Base-by-base conservation (phyloP, 2,329 filamentous ascomycete species). In the Fusarium sp. region DNA sequence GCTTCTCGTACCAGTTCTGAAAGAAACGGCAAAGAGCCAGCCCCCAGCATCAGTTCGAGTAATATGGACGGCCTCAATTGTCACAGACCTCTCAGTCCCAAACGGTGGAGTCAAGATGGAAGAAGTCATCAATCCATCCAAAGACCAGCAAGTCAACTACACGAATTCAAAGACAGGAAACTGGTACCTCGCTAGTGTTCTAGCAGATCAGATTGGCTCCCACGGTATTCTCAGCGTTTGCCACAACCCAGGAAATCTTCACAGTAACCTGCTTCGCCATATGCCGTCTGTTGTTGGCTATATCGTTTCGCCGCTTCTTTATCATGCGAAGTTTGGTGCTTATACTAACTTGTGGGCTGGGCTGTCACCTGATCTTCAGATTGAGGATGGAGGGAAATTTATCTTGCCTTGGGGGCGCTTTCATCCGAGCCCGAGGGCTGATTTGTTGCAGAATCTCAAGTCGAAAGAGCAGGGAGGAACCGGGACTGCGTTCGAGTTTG, bases 101-200 rank as follows among this genome's bases (percentile, higher is more conserved):
- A 39, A 55, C 3, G 70, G 70, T 17, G 73, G 72, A 9, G 26
- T 75, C 8, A 36, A 44, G 20, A 66, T 75, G 26, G 22, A 51
- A 14, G 39, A 71, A 9, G 28, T 75, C 3, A 32, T 59, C 4
- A 42, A 38, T 5, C 42, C 57, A 5, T 18, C 47, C 1, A 13
- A 66, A 13, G 58, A 71, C 15, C 50, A 56, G 5, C 60, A 72
- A 38, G 26, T 54, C 15, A 68, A 68, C 26, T 73, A 75, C 12
- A 61, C 59, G 22, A 63, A 63, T 28, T 73, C 72, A 26, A 75
- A 75, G 42, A 62, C 69, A 4, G 72, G 69, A 8, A 75, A 75
- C 6, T 75, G 70, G 56, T 74, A 73, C 4, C 57, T 75, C 0
- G 57, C 62, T 5, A 59, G 52, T 1, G 56, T 62, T 8, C 17